Evolutionary conservation across 2,329 filamentous ascomycete genomes (phyloP), one percentile per base, ranked within the genome.

Genomic region (Ophiostoma sp.): DNA sequence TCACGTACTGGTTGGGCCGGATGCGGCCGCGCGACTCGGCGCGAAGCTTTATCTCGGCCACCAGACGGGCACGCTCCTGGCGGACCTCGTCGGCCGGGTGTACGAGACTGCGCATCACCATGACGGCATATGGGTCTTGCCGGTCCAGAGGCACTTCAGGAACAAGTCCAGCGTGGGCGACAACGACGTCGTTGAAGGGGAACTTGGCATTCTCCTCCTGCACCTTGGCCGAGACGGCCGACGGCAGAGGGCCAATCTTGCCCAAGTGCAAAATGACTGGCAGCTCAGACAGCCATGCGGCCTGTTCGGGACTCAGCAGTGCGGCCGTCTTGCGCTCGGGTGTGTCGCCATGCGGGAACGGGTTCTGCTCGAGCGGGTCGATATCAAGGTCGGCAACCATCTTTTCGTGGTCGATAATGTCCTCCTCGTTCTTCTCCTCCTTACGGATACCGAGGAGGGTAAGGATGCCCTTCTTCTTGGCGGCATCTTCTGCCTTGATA

Each of bases 31-130:
- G 69, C 36, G 71, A 70, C 69, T 71, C 72, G 57, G 74, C 72
- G 48, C 75, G 73, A 1, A 71, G 71, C 77, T 79, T 69, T 75
- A 79, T 72, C 75, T 82, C 79, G 36, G 80, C 77, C 33, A 79
- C 76, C 68, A 78, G 76, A 39, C 77, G 77, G 7, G 76, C 73
- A 11, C 72, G 73, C 35, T 73, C 71, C 10, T 73, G 71, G 33
- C 75, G 88, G 15, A 86, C 80, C 71, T 87, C 84, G 13, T 86
- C 88, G 13, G 83, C 80, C 62, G 23, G 88, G 73, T 83, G 84
- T 74, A 91, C 84, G 69, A 97, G 86, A 7, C 89, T 91, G 70
- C 93, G 88, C 92, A 99, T 96, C 77, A 93, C 95, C 93, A 97
- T 97, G 57, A 91, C 90, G 68, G 90, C 89, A 78, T 87, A 89